Percentiles rank a stretch among this genome's conserved stretches.
phyloP scores from a whole-genome alignment of 768 basidiomycete genomes.

The Zangia roseola region DNA sequence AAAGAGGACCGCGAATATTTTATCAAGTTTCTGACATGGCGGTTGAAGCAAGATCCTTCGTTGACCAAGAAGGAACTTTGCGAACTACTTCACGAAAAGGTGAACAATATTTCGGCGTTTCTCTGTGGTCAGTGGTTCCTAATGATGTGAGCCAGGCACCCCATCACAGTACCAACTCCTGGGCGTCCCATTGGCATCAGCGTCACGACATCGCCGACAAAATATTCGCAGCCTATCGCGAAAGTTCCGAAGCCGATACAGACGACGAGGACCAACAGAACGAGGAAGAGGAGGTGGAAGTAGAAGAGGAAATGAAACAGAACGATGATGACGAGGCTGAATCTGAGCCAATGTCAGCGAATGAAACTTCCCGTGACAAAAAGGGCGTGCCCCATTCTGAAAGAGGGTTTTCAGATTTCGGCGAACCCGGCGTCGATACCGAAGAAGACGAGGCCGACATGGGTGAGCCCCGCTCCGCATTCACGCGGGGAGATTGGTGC shows the following conservation, averaged over 20 bases:
- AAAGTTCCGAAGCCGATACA: constrained; percentile 32
- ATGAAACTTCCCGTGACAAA: constrained; percentile 11
- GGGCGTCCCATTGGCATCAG: constrained; percentile 67
- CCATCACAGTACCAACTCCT: constrained; percentile 61
- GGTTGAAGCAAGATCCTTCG: constrained; percentile 50
- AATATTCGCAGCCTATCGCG: constrained; percentile 43
- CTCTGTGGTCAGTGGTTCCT: background rate
- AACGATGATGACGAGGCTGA: constrained; percentile 20
- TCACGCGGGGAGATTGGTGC: constrained; percentile 62
- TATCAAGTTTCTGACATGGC: constrained; percentile 63
- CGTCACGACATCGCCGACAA: constrained; percentile 68
- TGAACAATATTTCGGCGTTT: constrained; percentile 4
- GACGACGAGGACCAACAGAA: constrained; percentile 38
- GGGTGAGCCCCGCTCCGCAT: constrained; percentile 49
- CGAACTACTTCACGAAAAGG: constrained; percentile 56
- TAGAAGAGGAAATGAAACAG: constrained; percentile 24
- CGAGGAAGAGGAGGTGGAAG: constrained; percentile 31
- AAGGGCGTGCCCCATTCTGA: constrained; percentile 23
- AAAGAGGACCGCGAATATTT: constrained; percentile 66
- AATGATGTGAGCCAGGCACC: constrained; percentile 47
- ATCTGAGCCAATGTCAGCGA: constrained; percentile 24
- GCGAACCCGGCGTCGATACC: constrained; percentile 20
- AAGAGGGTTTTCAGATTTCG: constrained; percentile 17
- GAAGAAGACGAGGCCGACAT: constrained; percentile 40
- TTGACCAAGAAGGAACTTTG: constrained; percentile 55